Base-by-base conservation (phyloP, 345 rosid species). In the Geranium rotundifolium region DNA sequence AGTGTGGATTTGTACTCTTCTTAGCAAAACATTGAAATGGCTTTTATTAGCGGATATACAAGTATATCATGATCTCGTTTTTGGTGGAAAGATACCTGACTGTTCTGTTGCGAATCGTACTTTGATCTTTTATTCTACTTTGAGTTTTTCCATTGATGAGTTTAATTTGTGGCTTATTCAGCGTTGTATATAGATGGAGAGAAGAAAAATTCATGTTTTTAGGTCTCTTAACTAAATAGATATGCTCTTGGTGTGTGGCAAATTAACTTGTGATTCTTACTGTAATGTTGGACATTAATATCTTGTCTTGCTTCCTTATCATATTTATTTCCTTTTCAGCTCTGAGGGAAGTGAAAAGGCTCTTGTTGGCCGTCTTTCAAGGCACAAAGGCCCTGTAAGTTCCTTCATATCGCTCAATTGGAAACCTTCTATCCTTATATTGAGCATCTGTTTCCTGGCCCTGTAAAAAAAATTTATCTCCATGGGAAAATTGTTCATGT, bases 321-420 rank as follows among this genome's bases (percentile, higher is more conserved):
- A 46, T 2, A 16, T 12, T 30, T n/a, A 29, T 46, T 52, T 59
- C 60, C 62, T 61, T 31, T 15, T 29, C 85, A 95, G 99, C 63
- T 77, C 95, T 23, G 78, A 82, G 71, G 19, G 85, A 61, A 73
- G 76, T 71, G 95, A 82, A 52, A 81, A 62, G 66, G 81, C 87
- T 62, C 76, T 75, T 58, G 83, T 95, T 63, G 95, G 84, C 54
- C 92, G 76, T 67, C 97, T 90, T 72, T 77, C 87, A 57, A 81
- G 75, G 61, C 97, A 95, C 69, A 95, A 73, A 75, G 99, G 99
- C 56, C 93, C 99, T 60, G 97, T 95, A 81, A 88, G 99, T 77
- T 74, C 54, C 54, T 18, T 59, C 71, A 63, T 60, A 66, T 63
- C 54, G 18, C 62, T 46, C 37, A 9, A 62, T 27, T 57, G 37